Percentiles rank a stretch among this genome's conserved stretches.
Evolutionary conservation across 371 early-diverging fungal species (phyloP).

Genomic region (Zychaea mexicana): DNA sequence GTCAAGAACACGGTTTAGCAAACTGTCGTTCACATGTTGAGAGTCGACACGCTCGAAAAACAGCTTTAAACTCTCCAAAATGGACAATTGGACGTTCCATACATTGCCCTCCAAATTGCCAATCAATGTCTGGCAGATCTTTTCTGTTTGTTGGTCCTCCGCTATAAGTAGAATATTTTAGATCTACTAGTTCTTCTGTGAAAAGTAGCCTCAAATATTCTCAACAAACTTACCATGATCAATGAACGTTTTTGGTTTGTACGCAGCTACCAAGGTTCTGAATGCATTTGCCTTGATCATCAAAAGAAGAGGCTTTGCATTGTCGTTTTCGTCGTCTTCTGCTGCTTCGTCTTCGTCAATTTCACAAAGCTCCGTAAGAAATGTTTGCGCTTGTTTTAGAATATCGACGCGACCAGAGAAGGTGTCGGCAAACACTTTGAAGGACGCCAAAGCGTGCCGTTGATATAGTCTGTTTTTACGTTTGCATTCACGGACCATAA

Average conservation of each 20-base stretch:
- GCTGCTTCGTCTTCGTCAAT: constrained; percentile 54
- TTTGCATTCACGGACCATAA: constrained; percentile 72
- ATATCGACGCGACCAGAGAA: constrained; percentile 54
- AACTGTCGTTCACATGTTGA: neutral
- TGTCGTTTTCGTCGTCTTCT: constrained; percentile 69
- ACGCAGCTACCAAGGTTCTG: constrained; percentile 64
- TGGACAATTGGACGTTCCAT: constrained; percentile 75
- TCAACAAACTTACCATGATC: constrained; percentile 49
- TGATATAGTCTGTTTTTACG: constrained; percentile 73
- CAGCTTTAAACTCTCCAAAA: constrained; percentile 58
- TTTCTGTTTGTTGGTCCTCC: constrained; percentile 37
- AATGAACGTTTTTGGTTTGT: constrained; percentile 39
- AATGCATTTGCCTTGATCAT: constrained; percentile 75
- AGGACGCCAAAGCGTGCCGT: constrained; percentile 66
- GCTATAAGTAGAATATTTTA: too few relatives aligned
- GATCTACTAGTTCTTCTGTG: too few relatives aligned
- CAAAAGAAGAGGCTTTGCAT: constrained; percentile 65
- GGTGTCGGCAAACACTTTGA: constrained; percentile 62
- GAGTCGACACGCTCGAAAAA: constrained; percentile 37
- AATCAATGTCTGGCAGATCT: constrained; percentile 41
- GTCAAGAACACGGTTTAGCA: constrained; percentile 10
- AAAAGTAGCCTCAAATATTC: too few relatives aligned
- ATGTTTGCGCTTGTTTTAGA: constrained; percentile 56
- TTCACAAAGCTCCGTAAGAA: constrained; percentile 58
- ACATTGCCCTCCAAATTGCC: constrained; percentile 53